A percentile compares a stretch with the other conserved stretches of the same genome.
Evolutionary conservation across 2,329 filamentous ascomycete genomes (phyloP).

Genomic region (Colletotrichum costaricense): DNA sequence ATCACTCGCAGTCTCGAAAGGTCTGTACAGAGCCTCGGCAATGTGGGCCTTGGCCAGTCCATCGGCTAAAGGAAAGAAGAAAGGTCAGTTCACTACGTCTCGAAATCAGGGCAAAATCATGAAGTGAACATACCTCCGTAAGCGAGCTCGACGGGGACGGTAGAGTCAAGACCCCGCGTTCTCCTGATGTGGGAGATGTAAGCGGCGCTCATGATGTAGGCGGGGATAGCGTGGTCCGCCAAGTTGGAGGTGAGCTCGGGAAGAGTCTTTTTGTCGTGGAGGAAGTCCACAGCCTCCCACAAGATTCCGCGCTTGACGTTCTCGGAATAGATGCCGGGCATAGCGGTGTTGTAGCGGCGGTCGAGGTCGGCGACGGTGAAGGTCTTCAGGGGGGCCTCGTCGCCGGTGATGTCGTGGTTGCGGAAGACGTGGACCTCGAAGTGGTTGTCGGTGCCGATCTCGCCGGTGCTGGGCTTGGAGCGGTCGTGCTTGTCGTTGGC

Average conservation of each 20-base stretch:
- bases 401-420: not conserved
- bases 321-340: slow-evolving; percentile 10
- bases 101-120: not conserved
- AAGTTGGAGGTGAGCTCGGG: not conserved
- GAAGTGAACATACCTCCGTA: not conserved
- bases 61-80: not conserved
- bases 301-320: slow-evolving; percentile 13
- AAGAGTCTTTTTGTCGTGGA: not conserved
- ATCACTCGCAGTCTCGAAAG: not conserved
- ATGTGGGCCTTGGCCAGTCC: not conserved
- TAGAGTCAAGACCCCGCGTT: not conserved
- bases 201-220: not conserved
- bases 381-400: slow-evolving; percentile 7
- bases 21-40: not conserved
- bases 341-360: not conserved
- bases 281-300: slow-evolving; percentile 11
- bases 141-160: not conserved
- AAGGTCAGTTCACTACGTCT: not conserved
- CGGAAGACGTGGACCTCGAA: slow-evolving; percentile 6
- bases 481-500: slow-evolving; percentile 27
- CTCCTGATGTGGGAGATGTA: not conserved
- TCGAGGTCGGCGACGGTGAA: slow-evolving; percentile 7
- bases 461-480: slow-evolving; percentile 12
- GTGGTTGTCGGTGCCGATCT: slow-evolving; percentile 14
- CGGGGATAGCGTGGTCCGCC: not conserved